phyloP scores from a whole-genome alignment of 768 basidiomycete species.

The Naematelia aurantialba region DNA sequence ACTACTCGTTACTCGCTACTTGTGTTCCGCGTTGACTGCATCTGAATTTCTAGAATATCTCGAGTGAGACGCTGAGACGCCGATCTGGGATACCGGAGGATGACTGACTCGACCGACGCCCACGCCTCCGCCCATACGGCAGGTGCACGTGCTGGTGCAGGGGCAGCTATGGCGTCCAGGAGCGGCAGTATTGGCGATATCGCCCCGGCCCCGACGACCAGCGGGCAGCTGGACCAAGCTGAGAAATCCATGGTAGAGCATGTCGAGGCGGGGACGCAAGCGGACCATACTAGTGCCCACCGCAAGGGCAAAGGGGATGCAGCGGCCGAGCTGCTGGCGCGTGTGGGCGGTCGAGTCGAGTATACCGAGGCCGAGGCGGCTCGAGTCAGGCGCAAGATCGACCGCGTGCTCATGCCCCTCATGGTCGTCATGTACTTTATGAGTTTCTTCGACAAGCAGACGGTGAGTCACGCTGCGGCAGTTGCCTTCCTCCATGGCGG shows the following conservation, averaged over 20 bases:
- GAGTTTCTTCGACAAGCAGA: constrained; percentile 11
- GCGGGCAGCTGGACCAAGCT: not conserved
- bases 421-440: constrained; percentile 29
- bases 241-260: not conserved
- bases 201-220: no score
- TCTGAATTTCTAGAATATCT: no score
- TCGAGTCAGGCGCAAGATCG: constrained; percentile 27
- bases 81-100: no score
- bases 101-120: no score
- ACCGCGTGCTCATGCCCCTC: constrained; percentile 21
- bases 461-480: constrained; percentile 8
- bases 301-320: constrained; percentile 11
- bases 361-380: constrained; percentile 19
- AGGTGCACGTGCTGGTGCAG: no score
- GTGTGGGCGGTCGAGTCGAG: constrained; percentile 19
- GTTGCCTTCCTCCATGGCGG: no score
- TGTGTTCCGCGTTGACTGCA: no score
- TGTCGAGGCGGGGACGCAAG: not conserved
- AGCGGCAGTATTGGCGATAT: no score
- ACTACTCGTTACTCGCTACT: no score
- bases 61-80: no score
- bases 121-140: no score
- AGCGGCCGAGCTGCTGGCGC: constrained; percentile 21
- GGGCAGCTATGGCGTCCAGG: no score
- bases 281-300: not conserved